Percentiles rank a stretch among this genome's conserved stretches.
Conservation (phyloP, 2,329 filamentous ascomycete species). For the Fusarium sp. region DNA sequence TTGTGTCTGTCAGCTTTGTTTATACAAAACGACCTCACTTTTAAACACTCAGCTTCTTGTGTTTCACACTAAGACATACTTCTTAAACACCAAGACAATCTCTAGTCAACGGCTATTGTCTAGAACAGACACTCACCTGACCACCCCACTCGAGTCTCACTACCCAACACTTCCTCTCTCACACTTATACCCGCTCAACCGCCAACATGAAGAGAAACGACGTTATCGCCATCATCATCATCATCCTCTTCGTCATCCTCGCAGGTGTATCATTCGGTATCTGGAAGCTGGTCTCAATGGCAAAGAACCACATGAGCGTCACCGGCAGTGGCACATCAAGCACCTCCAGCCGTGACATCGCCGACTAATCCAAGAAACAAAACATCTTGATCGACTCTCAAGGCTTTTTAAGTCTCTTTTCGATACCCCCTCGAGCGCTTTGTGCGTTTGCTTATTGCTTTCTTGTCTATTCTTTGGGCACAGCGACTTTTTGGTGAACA, state of each 20-base stretch:
- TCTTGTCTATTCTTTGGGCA: conserved; percentile 23
- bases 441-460: conserved; percentile 15
- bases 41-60: conserved; percentile 13
- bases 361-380: conserved; percentile 22
- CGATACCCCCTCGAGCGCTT: conserved; percentile 13
- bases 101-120: background rate
- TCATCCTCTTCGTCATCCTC: conserved; percentile 75
- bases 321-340: conserved; percentile 49
- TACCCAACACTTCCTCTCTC: conserved; percentile 1
- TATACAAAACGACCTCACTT: background rate
- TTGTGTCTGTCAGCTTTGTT: conserved; percentile 13
- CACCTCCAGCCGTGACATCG: conserved; percentile 36
- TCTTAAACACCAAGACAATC: background rate
- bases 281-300: conserved; percentile 71
- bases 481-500: conserved; percentile 25
- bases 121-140: background rate
- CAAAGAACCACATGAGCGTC: conserved; percentile 61
- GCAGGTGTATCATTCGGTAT: conserved; percentile 75
- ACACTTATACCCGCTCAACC: conserved; percentile 36
- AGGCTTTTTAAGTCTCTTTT: conserved; percentile 9
- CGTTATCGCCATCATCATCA: conserved; percentile 78
- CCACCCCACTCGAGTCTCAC: conserved; percentile 6
- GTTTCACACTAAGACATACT: conserved; percentile 20
- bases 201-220: conserved; percentile 75
- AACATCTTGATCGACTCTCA: background rate